phyloP scores from a whole-genome alignment of 495 filamentous ascomycete genomes.

The Emericellopsis terricola region DNA sequence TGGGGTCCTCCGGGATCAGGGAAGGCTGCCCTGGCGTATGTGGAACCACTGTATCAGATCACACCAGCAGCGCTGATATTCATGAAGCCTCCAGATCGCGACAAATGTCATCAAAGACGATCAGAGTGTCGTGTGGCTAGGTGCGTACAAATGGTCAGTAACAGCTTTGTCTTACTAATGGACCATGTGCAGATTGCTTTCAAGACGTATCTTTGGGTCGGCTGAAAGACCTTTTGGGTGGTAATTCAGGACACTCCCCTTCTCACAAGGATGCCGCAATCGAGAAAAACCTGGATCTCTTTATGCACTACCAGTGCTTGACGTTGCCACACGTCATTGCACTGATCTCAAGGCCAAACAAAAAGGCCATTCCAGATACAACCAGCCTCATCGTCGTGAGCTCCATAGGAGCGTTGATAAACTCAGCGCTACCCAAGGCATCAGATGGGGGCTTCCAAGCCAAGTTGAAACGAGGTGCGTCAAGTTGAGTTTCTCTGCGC shows the following conservation, averaged over 20 bases:
- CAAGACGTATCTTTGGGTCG: too few species aligned
- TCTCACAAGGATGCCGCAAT: too few species aligned
- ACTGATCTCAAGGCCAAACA: conserved; percentile 43
- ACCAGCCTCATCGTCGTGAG: conserved; percentile 60
- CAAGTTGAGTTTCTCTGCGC: background rate
- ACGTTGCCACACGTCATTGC: conserved; percentile 63
- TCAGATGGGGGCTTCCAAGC: too few species aligned
- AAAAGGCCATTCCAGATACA: conserved; percentile 35
- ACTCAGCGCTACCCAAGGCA: conserved; percentile 45
- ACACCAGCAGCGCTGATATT: background rate
- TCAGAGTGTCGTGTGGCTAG: conserved; percentile 66
- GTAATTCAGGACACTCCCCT: too few species aligned
- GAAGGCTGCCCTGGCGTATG: conserved; percentile 69
- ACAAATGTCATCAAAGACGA: conserved; percentile 44
- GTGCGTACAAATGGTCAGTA: conserved; percentile 26
- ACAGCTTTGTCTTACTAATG: background rate
- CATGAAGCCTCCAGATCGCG: conserved; percentile 46
- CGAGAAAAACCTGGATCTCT: too few species aligned
- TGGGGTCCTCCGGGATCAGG: conserved; percentile 80
- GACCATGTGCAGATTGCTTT: conserved; percentile 1
- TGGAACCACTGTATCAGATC: background rate
- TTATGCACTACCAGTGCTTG: conserved; percentile 21
- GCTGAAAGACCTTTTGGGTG: too few species aligned
- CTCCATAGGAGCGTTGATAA: conserved; percentile 54
- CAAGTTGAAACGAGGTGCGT: conserved; percentile 10